Percentiles rank a stretch among this genome's conserved stretches.
Evolutionary conservation across 2,329 filamentous ascomycete species (phyloP).

Genomic region (Apiospora arundinis): DNA sequence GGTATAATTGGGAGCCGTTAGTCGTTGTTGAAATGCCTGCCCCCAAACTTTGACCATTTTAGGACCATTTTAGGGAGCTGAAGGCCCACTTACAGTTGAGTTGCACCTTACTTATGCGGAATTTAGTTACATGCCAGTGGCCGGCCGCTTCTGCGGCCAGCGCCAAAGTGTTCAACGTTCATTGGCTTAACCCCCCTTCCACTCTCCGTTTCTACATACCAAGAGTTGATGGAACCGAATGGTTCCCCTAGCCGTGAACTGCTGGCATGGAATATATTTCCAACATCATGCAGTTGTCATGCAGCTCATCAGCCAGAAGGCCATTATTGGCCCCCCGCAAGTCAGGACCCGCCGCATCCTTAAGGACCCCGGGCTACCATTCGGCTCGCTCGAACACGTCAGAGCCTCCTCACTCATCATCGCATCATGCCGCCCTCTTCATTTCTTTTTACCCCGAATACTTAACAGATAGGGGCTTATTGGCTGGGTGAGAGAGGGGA

Average conservation of each 20-base stretch:
- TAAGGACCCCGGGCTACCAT: neutral
- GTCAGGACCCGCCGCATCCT: neutral
- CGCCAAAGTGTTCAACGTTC: neutral
- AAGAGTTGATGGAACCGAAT: neutral
- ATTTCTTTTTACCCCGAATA: neutral
- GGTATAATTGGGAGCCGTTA: neutral
- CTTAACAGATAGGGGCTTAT: neutral
- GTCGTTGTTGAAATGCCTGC: neutral
- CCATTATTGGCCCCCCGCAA: neutral
- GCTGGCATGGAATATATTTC: neutral
- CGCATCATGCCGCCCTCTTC: neutral
- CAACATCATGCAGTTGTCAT: neutral
- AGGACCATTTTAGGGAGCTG: neutral
- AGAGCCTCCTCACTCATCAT: neutral
- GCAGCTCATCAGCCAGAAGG: neutral
- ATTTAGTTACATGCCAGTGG: neutral
- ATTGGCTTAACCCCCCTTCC: neutral
- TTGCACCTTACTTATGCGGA: neutral
- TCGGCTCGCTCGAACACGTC: neutral
- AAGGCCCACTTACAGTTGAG: neutral
- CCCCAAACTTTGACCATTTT: neutral
- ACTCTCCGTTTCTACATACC: neutral
- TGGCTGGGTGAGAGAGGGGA: neutral
- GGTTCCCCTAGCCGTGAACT: neutral
- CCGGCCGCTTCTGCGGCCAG: conserved; percentile 3